These are phyloP conservation scores for Asterophora parasitica DNA, from an alignment of 768 basidiomycete genomes.

Conservation along the genomic window DNA sequence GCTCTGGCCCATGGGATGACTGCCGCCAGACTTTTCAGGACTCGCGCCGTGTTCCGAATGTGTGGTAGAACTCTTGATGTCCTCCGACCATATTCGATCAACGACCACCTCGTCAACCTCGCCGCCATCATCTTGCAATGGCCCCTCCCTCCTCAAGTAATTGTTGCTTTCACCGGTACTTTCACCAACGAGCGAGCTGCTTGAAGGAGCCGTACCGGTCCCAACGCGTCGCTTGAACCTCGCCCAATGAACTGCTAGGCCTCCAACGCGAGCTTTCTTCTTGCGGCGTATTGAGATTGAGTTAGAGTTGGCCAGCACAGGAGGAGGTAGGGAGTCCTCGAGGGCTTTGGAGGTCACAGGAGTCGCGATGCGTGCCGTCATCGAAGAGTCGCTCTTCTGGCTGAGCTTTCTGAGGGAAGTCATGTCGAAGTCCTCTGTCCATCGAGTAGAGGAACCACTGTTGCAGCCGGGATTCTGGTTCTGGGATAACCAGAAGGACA, in stretches of 20 bases:
- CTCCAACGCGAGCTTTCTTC: constrained; percentile 34
- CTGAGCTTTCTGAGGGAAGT: constrained; percentile 8
- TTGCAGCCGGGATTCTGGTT: constrained; percentile 7
- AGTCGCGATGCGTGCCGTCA: constrained; percentile 16
- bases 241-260: constrained; percentile 41
- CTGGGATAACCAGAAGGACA: constrained; percentile 17
- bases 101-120: constrained; percentile 72
- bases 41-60: constrained; percentile 47
- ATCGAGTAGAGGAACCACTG: constrained; percentile 11
- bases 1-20: constrained; percentile 26
- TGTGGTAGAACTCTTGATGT: constrained; percentile 47
- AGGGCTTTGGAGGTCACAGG: constrained; percentile 23
- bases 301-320: constrained; percentile 26
- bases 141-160: constrained; percentile 17
- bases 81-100: constrained; percentile 64
- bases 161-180: constrained; percentile 39
- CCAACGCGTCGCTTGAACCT: constrained; percentile 51
- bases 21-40: constrained; percentile 47
- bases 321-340: constrained; percentile 35
- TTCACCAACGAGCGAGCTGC: constrained; percentile 47
- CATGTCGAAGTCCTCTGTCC: constrained; percentile 15
- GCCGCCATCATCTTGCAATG: constrained; percentile 25
- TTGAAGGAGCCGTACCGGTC: constrained; percentile 51
- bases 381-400: constrained; percentile 11
- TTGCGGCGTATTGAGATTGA: constrained; percentile 22